phyloP scores from a whole-genome alignment of 2,329 filamentous ascomycete genomes.

The Geosmithia putterillii region DNA sequence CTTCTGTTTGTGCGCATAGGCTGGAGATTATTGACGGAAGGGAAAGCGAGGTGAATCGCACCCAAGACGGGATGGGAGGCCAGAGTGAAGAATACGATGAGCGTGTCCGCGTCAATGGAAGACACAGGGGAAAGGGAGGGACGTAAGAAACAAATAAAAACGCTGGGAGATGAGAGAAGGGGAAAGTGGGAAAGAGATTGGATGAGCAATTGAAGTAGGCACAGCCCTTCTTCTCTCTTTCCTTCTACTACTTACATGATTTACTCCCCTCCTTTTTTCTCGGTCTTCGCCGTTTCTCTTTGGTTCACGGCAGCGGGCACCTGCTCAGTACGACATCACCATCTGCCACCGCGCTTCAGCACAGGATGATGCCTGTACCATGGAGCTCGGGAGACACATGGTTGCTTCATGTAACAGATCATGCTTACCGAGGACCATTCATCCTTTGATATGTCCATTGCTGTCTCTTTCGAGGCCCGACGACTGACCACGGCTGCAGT shows the following conservation, averaged over 20 bases:
- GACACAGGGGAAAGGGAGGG: background rate
- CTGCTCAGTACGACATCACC: background rate
- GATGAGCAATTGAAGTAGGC: background rate
- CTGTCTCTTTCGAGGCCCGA: no score
- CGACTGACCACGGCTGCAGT: no score
- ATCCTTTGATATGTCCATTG: no score
- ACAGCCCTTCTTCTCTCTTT: background rate
- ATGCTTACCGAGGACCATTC: no score
- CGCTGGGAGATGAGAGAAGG: background rate
- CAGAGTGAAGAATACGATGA: background rate
- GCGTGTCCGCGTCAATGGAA: background rate
- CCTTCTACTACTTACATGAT: background rate
- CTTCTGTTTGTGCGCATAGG: background rate
- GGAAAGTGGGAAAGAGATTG: background rate
- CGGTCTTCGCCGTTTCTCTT: background rate
- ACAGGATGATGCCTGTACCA: no score
- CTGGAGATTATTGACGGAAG: background rate
- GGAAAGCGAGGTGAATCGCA: background rate
- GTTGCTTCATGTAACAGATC: no score
- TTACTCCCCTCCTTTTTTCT: background rate
- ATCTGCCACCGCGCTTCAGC: background rate
- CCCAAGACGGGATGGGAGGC: no score
- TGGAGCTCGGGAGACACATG: no score
- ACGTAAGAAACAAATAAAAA: background rate
- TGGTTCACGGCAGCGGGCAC: background rate